Evolutionary conservation across 805 yeast genomes (phyloP).

Genomic region (Wickerhamiella galacta): DNA sequence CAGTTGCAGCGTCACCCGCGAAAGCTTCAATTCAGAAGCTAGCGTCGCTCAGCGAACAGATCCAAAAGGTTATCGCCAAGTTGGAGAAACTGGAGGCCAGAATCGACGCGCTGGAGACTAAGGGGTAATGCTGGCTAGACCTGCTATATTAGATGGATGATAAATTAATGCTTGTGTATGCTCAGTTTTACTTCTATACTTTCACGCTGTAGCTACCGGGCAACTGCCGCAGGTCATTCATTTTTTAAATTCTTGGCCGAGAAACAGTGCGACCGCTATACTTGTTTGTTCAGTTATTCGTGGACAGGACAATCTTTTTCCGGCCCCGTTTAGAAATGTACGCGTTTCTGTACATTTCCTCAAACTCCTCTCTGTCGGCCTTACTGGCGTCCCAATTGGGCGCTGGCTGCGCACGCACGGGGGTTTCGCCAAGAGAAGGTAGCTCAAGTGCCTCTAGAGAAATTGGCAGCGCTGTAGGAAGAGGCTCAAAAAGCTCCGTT

Average conservation of each 20-base stretch:
- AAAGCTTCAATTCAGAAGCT: constrained; percentile 2
- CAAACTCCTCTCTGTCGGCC: constrained; percentile 7
- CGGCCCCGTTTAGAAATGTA: constrained; percentile 13
- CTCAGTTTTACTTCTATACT: no score
- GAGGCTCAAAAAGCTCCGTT: constrained; percentile 15
- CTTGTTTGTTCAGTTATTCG: not conserved
- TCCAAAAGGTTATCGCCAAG: constrained; percentile 11
- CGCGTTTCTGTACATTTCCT: constrained; percentile 11
- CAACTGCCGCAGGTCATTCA: no score
- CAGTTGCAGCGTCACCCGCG: constrained; percentile 1
- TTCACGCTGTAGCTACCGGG: no score
- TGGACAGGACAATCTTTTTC: constrained; percentile 8
- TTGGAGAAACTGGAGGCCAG: constrained; percentile 11
- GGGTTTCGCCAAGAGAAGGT: constrained; percentile 11
- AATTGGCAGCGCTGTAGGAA: constrained; percentile 7
- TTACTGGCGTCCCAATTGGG: constrained; percentile 12
- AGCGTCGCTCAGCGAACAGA: constrained; percentile 7
- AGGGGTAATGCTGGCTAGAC: not conserved
- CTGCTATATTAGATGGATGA: not conserved
- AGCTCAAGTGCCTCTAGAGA: constrained; percentile 10
- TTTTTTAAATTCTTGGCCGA: no score
- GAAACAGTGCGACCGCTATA: constrained; percentile 1
- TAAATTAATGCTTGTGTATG: not conserved
- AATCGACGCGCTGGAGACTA: constrained; percentile 11
- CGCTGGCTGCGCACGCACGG: constrained; percentile 6